Percentiles rank a stretch among this genome's conserved stretches.
phyloP scores from a whole-genome alignment of 768 basidiomycete genomes.

The Boletus sp. region DNA sequence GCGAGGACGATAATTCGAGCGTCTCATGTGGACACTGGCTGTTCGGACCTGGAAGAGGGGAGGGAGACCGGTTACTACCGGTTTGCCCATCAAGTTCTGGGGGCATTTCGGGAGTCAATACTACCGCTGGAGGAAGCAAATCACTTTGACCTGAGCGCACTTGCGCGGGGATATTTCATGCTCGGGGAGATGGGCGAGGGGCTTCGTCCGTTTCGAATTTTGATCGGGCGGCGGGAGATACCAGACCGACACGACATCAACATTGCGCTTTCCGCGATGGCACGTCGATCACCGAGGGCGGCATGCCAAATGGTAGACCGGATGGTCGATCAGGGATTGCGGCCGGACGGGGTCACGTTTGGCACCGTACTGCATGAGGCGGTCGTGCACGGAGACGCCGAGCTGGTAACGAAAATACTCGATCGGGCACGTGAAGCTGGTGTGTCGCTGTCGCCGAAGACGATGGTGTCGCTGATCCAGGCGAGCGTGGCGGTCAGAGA shows the following conservation, averaged over 20 bases:
- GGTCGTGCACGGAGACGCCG: slow-evolving; percentile 40
- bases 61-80: slow-evolving; percentile 14
- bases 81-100: slow-evolving; percentile 48
- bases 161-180: slow-evolving; percentile 63
- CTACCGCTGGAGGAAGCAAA: slow-evolving; percentile 45
- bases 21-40: not conserved
- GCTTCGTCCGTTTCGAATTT: slow-evolving; percentile 43
- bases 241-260: slow-evolving; percentile 68
- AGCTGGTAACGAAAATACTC: slow-evolving; percentile 45
- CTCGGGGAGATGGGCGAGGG: slow-evolving; percentile 49
- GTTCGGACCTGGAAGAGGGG: not conserved
- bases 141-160: slow-evolving; percentile 54
- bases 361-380: slow-evolving; percentile 66
- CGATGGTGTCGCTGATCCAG: slow-evolving; percentile 48
- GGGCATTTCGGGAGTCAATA: slow-evolving; percentile 42
- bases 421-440: slow-evolving; percentile 37
- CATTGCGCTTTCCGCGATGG: slow-evolving; percentile 55
- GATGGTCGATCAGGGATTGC: slow-evolving; percentile 48
- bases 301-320: slow-evolving; percentile 49
- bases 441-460: slow-evolving; percentile 45
- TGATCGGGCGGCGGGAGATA: slow-evolving; percentile 48
- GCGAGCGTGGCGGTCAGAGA: slow-evolving; percentile 33
- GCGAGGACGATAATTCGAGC: not conserved
- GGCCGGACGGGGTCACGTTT: slow-evolving; percentile 54
- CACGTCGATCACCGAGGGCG: slow-evolving; percentile 44